Percentiles rank a stretch among this genome's conserved stretches.
Conservation (phyloP, 768 basidiomycete genomes). For the Leccinellum luteum region DNA sequence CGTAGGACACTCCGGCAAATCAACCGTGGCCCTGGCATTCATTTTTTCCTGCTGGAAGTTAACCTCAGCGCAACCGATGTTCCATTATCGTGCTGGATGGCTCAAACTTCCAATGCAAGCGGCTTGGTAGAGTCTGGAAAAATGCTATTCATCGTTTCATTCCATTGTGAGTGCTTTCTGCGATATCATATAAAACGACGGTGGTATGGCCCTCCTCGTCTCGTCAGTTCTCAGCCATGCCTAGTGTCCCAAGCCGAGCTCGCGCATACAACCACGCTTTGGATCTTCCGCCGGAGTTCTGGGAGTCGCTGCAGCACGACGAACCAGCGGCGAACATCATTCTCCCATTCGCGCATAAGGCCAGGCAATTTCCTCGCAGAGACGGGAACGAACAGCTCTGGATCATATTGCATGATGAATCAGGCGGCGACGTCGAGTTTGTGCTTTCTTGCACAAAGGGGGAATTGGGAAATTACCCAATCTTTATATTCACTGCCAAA, state of each 20-base stretch:
- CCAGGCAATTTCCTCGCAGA: slow-evolving; percentile 5
- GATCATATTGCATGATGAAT: slow-evolving; percentile 27
- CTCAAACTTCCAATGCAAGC: slow-evolving; percentile 5
- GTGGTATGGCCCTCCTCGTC: slow-evolving; percentile 11
- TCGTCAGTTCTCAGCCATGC: slow-evolving; percentile 21
- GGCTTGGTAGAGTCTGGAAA: background rate
- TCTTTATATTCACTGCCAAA: slow-evolving; percentile 58
- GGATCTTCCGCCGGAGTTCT: slow-evolving; percentile 26
- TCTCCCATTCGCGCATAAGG: slow-evolving; percentile 38
- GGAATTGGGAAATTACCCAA: slow-evolving; percentile 56
- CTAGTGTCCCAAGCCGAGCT: slow-evolving; percentile 4
- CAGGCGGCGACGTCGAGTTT: slow-evolving; percentile 28
- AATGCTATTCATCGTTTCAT: background rate
- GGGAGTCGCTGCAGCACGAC: slow-evolving; percentile 26
- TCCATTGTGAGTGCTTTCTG: background rate
- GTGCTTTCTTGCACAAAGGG: slow-evolving; percentile 60
- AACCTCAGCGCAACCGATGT: slow-evolving; percentile 1
- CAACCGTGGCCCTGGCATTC: slow-evolving; percentile 11
- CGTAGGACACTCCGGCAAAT: slow-evolving; percentile 3
- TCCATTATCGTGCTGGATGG: slow-evolving; percentile 21
- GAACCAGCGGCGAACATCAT: slow-evolving; percentile 40
- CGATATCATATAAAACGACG: slow-evolving; percentile 7
- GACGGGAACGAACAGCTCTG: slow-evolving; percentile 24
- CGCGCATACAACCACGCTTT: slow-evolving; percentile 4
- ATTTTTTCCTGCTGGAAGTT: background rate